Base-by-base conservation (phyloP, 176 grass and related monocot species). In the Melocanna baccifera region DNA sequence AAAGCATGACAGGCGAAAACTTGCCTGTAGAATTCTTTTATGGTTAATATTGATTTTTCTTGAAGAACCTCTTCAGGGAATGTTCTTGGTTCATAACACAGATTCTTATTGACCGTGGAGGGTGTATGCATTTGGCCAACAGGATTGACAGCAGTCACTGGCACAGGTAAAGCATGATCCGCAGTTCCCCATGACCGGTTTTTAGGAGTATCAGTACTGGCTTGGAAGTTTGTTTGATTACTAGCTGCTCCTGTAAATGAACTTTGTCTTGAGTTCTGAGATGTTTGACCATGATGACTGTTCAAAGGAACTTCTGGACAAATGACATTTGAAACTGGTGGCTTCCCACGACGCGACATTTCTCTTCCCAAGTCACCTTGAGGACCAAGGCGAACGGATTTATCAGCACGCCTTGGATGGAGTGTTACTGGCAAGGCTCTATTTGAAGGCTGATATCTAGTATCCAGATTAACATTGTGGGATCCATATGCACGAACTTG, bases 1-100 rank as follows among this genome's bases (percentile, higher is more conserved):
- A 51, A 83, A 78, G 67, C 45, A 62, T 48, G 72, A 50, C 20
- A 26, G 15, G 55, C 51, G 37, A 80, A 39, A 69, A 81, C 59
- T 66, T 91, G 85, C 94, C 87, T 97, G 77, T 93, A 91, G 78
- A 93, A 97, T 67, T 97, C 91, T 76, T 80, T 92, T 88, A 94
- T 94, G 11, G 94, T 88, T 71, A 88, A 90, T 77, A 97, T 91
- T 12, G 91, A 87, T 91, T 97, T 97, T 88, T 97, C 91, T 83
- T 93, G 83, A 81, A 97, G 85, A 87, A 91, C 78, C 39, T 73
- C 87, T 86, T 92, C 85, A 77, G 89, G 39, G 30, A 83, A 80
- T 23, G 52, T 85, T 56, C 20, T 83, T 20, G 29, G 28, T 75
- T 74, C 81, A 80, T 40, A 67, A 19, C 46, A 56, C 14, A 47